These are phyloP conservation scores for Gynostemma pentaphyllum DNA, from an alignment of 306 rosid genomes.

Conservation along the genomic window DNA sequence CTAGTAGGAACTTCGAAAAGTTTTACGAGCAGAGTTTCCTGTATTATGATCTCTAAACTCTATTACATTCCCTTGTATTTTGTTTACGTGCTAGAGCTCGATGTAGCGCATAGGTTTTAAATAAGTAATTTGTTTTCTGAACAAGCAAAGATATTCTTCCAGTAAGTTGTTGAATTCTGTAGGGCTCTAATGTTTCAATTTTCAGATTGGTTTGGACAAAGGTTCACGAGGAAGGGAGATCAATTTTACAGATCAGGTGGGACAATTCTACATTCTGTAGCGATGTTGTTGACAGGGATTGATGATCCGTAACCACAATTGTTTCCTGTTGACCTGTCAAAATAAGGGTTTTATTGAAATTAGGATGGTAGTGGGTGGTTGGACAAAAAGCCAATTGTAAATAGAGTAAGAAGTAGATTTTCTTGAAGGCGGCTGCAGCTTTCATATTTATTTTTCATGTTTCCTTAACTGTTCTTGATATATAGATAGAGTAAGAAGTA, in stretches of 20 bases:
- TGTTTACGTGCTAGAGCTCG: neutral
- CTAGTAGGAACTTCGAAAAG: neutral
- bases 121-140: neutral
- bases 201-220: conserved; percentile 85
- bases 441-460: neutral
- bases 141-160: neutral
- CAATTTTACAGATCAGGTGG: conserved; percentile 64
- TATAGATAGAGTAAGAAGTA: neutral
- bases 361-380: too few species aligned
- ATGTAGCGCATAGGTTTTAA: neutral
- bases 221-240: conserved; percentile 60
- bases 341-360: too few species aligned
- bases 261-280: neutral
- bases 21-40: neutral
- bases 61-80: neutral
- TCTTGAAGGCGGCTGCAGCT: neutral
- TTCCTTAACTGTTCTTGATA: neutral
- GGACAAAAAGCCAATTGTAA: neutral
- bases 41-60: neutral
- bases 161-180: neutral
- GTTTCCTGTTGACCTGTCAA: neutral
- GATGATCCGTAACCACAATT: neutral
- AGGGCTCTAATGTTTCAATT: conserved; percentile 4
- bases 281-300: neutral
- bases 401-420: neutral